Evolutionary conservation across 2,329 filamentous ascomycete species (phyloP), one percentile per base, ranked within the genome.

Genomic region (Cladophialophora carrionii): DNA sequence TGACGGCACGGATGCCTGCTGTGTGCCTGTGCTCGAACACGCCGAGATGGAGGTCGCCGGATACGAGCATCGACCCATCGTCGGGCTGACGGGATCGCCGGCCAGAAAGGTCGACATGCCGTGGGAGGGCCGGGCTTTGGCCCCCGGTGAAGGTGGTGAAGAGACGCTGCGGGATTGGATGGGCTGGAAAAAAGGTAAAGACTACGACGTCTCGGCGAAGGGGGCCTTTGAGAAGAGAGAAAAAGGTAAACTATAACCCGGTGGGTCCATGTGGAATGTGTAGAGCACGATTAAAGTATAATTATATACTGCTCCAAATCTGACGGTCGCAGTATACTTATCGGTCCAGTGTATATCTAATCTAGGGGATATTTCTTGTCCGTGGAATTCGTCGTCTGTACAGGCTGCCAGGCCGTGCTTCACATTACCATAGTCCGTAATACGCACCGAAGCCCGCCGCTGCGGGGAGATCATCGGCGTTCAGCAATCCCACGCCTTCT

Each of bases 1-100:
- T 75, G 91, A 96, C 75, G 91, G 90, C 10, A 95, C 90, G 0
- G 94, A 98, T 78, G 94, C 94, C 1, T 98, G 94, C 76, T 92
- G 90, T 68, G 92, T 91, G n/a, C 94, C 94, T 0, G 90, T 98
- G 1, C 80, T 96, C 49, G 88, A 87, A 37, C 90, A 92, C 70
- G 73, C 71, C 0, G 92, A 96, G 78, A 80, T 96, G 51, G 85
- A 91, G 72, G 69, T 75, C n/a, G 78, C 75, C 22, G 83, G 82
- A 0, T 87, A 77, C 67, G 78, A 82, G 34, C 80, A 81, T 62
- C 73, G 80, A 20, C 75, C 78, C 5, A 74, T 78, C 8, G 80
- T 83, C 29, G 79, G 73, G 41, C 77, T 97, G 72, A 84, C 82
- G 43, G 82, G 81, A 26, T 92, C 90, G 10, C 92, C 93, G 0